Evolutionary conservation across 192 early-diverging fungal species (phyloP).

Genomic region (Backusella mclennaniae): DNA sequence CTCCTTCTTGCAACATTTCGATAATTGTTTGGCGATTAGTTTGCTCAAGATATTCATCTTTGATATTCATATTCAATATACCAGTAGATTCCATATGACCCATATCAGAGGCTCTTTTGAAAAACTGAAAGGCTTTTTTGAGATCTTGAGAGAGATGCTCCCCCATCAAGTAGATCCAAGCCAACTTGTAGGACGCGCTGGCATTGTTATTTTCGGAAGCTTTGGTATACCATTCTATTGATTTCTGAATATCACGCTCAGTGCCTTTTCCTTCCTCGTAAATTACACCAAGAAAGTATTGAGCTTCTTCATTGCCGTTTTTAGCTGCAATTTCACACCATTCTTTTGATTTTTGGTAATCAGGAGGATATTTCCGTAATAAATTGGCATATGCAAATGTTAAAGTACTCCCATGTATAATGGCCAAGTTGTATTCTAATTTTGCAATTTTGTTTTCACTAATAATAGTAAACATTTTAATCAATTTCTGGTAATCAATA

Average conservation of each 20-base stretch:
- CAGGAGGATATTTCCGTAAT: background rate
- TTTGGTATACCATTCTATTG: conserved; percentile 11
- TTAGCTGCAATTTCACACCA: conserved; percentile 10
- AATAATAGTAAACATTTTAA: background rate
- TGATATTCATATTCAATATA: background rate
- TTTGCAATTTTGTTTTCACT: background rate
- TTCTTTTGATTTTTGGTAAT: background rate
- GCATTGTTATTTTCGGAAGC: background rate
- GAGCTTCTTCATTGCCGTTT: conserved; percentile 17
- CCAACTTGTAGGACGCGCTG: conserved; percentile 11
- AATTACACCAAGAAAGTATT: conserved; percentile 27
- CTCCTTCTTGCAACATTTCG: background rate
- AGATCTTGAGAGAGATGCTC: background rate
- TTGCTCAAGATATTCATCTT: background rate
- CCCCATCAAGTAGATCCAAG: background rate
- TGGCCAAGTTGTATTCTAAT: background rate
- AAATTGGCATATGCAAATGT: background rate
- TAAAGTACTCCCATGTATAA: background rate
- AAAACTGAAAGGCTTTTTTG: background rate
- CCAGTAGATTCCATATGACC: background rate
- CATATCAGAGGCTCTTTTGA: background rate
- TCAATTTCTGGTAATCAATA: background rate
- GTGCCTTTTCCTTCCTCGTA: conserved; percentile 27
- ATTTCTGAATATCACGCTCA: conserved; percentile 18
- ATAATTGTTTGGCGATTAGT: background rate